Percentiles rank a stretch among this genome's conserved stretches.
These are phyloP conservation scores for Vicia faba DNA, from an alignment of 306 rosid genomes.

Conservation along the genomic window DNA sequence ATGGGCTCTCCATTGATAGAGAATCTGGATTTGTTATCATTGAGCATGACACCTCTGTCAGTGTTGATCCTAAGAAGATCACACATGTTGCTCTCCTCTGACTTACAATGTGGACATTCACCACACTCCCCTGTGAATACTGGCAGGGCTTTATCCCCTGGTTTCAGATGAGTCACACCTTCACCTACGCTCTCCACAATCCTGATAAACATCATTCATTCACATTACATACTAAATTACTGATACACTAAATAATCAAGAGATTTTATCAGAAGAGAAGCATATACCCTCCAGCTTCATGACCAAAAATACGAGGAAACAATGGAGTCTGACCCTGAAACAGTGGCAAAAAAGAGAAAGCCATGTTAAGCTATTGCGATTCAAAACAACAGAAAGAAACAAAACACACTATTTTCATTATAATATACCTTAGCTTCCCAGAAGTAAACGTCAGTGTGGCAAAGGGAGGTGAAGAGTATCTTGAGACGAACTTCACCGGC, in stretches of 20 bases:
- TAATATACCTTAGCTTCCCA: slow-evolving; percentile 55
- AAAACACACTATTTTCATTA: not conserved
- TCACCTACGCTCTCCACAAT: slow-evolving; percentile 84
- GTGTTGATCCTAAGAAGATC: slow-evolving; percentile 87
- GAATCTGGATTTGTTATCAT: slow-evolving; percentile 66
- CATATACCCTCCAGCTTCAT: slow-evolving; percentile 90
- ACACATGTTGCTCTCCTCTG: slow-evolving; percentile 96
- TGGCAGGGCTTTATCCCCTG: slow-evolving; percentile 89
- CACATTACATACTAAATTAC: not conserved
- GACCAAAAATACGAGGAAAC: slow-evolving; percentile 94
- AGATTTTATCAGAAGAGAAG: too few species aligned
- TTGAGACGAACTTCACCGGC: slow-evolving; percentile 58
- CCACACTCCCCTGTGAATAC: slow-evolving; percentile 93
- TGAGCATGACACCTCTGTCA: slow-evolving; percentile 75
- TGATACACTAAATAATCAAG: not conserved
- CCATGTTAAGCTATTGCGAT: slow-evolving; percentile 10
- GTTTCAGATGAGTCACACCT: slow-evolving; percentile 78
- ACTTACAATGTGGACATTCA: slow-evolving; percentile 79
- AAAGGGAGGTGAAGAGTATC: slow-evolving; percentile 58
- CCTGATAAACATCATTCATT: slow-evolving; percentile 26
- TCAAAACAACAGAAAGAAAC: not conserved
- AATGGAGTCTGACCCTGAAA: slow-evolving; percentile 82
- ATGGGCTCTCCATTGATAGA: slow-evolving; percentile 73
- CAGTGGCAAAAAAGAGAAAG: not conserved
- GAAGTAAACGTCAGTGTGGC: slow-evolving; percentile 59